Conservation (phyloP, 768 basidiomycete species). For the Leccinum variicolor region DNA sequence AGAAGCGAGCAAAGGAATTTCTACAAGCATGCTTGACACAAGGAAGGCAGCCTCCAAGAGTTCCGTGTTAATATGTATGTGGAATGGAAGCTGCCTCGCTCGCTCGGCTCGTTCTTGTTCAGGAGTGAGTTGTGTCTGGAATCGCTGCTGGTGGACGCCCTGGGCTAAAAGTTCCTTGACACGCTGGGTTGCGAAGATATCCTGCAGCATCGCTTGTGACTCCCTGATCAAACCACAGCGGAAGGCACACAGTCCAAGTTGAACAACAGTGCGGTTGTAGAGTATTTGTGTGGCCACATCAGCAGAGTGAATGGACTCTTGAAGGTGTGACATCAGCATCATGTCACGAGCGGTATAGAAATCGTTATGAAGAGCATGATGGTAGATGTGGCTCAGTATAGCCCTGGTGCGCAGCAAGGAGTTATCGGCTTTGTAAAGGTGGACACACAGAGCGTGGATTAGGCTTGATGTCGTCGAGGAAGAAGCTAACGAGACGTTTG, state of each 20-base stretch:
- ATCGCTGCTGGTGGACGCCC: constrained; percentile 91
- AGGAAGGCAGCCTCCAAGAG: constrained; percentile 96
- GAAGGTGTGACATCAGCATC: constrained; percentile 97
- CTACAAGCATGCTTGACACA: constrained; percentile 97
- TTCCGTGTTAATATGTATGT: constrained; percentile 99
- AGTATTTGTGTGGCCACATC: constrained; percentile 97
- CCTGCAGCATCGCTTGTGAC: constrained; percentile 86
- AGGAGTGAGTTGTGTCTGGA: constrained; percentile 72
- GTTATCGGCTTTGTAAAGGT: constrained; percentile 90
- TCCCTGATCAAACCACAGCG: constrained; percentile 92
- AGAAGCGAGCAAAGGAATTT: constrained; percentile 92
- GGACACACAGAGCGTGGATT: constrained; percentile 84
- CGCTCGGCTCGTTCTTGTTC: constrained; percentile 98
- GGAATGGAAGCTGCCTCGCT: constrained; percentile 94
- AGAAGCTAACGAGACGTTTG: constrained; percentile 55
- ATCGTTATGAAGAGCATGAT: constrained; percentile 93
- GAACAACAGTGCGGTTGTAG: constrained; percentile 96
- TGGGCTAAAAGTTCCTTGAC: constrained; percentile 98
- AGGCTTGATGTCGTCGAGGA: constrained; percentile 65
- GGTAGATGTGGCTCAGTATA: constrained; percentile 97
- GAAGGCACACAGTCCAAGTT: constrained; percentile 96
- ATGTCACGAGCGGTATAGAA: constrained; percentile 97
- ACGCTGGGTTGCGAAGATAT: constrained; percentile 94
- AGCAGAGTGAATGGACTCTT: constrained; percentile 93
- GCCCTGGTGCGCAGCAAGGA: constrained; percentile 93